These are phyloP conservation scores for Trichoderma polysporum DNA, from an alignment of 2,329 filamentous ascomycete genomes.

Conservation along the genomic window DNA sequence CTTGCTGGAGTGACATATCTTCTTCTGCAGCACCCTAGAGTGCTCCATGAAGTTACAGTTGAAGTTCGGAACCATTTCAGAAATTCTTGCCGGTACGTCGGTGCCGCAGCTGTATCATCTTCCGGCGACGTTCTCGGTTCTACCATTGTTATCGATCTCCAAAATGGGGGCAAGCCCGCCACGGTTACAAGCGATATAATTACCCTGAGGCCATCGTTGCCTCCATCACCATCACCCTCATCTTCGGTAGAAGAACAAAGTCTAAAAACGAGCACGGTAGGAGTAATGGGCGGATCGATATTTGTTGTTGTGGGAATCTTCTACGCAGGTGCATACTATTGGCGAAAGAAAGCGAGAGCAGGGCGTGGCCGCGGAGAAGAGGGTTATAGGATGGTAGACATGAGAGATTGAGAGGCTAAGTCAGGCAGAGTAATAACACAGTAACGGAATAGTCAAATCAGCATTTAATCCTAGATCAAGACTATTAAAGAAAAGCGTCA, in stretches of 20 bases:
- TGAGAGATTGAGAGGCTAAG: not conserved
- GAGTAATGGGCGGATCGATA: not conserved
- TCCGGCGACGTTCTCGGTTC: conserved; percentile 2
- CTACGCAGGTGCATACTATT: not conserved
- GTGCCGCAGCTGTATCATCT: not conserved
- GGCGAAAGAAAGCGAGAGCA: not conserved
- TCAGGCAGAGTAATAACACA: not conserved
- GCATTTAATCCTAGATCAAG: not conserved
- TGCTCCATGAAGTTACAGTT: too few relatives aligned
- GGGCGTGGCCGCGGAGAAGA: not conserved
- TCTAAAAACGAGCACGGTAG: not conserved
- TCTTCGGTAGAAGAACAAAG: not conserved
- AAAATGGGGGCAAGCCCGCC: not conserved
- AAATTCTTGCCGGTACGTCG: not conserved
- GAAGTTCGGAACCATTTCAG: not conserved
- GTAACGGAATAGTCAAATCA: not conserved
- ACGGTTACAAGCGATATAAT: conserved; percentile 1
- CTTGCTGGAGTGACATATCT: too few relatives aligned
- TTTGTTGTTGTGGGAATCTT: not conserved
- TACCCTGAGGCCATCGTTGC: not conserved
- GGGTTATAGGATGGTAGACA: conserved; percentile 9
- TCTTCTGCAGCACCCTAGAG: too few relatives aligned
- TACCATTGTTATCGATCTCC: not conserved
- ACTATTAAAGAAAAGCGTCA: not conserved
- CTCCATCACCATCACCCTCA: not conserved